A percentile compares a stretch with the other conserved stretches of the same genome.
Conservation (phyloP, 257 asterid species). For the Ehretia macrophylla region DNA sequence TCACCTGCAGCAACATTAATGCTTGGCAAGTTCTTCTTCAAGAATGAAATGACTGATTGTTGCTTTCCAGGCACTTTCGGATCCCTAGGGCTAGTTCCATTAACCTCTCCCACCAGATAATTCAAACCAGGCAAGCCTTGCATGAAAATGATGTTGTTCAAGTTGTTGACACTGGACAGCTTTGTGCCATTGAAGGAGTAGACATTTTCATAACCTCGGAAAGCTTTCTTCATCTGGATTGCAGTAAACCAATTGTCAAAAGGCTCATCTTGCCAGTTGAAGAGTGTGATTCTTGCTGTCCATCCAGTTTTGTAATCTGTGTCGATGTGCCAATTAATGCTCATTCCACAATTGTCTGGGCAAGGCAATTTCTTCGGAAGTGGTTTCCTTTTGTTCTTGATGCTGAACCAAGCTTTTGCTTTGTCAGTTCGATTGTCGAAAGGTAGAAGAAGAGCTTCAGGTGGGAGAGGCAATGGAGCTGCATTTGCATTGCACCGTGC, state of each 20-base stretch:
- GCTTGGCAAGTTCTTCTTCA: constrained; percentile 37
- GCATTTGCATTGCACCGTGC: constrained; percentile 39
- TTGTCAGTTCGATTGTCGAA: constrained; percentile 50
- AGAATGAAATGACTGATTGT: constrained; percentile 74
- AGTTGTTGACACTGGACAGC: constrained; percentile 21
- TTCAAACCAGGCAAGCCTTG: constrained; percentile 80
- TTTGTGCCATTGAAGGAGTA: constrained; percentile 79
- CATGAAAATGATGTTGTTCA: constrained; percentile 59
- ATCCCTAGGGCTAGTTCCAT: constrained; percentile 73
- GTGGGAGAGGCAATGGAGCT: constrained; percentile 43
- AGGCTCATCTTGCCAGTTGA: constrained; percentile 69
- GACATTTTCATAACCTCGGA: constrained; percentile 52
- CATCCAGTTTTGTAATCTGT: constrained; percentile 73
- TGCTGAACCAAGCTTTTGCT: constrained; percentile 55
- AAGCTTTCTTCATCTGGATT: constrained; percentile 49
- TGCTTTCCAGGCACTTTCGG: constrained; percentile 87
- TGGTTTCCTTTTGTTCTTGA: constrained; percentile 24
- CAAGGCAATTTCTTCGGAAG: constrained; percentile 64
- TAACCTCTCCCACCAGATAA: constrained; percentile 66
- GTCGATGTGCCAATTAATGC: constrained; percentile 90
- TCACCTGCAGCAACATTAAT: constrained; percentile 52
- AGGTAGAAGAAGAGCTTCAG: constrained; percentile 79
- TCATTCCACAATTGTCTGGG: constrained; percentile 89
- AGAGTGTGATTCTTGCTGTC: constrained; percentile 83
- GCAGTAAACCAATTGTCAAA: constrained; percentile 82